phyloP scores from a whole-genome alignment of 495 filamentous ascomycete genomes.

The Peziza echinospora region DNA sequence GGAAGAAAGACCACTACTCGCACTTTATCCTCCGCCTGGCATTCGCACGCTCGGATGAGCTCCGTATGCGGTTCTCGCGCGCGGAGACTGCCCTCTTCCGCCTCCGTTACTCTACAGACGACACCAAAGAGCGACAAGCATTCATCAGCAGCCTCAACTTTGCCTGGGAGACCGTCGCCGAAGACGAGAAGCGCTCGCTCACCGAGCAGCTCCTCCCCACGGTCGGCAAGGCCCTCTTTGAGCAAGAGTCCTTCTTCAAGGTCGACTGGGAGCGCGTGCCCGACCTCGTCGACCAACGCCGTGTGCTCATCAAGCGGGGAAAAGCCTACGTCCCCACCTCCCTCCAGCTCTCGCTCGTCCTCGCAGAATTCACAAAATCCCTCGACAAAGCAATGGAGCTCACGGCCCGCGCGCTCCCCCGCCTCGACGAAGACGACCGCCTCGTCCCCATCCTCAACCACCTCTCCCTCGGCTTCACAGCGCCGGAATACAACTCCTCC shows the following conservation, averaged over 20 bases:
- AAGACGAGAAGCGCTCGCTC: conserved; percentile 46
- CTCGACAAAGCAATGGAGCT: conserved; percentile 68
- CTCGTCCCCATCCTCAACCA: conserved; percentile 85
- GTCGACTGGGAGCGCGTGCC: conserved; percentile 86
- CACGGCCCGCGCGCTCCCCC: conserved; percentile 70
- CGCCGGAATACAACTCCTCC: conserved; percentile 59
- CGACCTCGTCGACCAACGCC: conserved; percentile 62
- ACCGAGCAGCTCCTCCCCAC: conserved; percentile 31
- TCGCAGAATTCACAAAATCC: conserved; percentile 58
- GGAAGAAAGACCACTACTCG: conserved; percentile 91
- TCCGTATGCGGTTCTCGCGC: conserved; percentile 68
- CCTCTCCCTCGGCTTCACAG: conserved; percentile 75
- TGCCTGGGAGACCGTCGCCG: conserved; percentile 58
- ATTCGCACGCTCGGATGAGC: conserved; percentile 75
- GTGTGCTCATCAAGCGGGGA: conserved; percentile 54
- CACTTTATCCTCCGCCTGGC: conserved; percentile 94
- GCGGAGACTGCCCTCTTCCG: conserved; percentile 77
- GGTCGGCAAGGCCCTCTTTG: conserved; percentile 32
- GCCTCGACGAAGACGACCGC: conserved; percentile 90
- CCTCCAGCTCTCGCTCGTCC: conserved; percentile 69
- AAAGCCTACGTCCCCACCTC: conserved; percentile 79
- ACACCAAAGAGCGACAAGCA: conserved; percentile 39
- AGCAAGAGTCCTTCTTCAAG: conserved; percentile 69
- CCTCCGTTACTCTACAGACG: conserved; percentile 52
- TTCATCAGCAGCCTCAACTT: conserved; percentile 65